These are phyloP conservation scores for Thielaviopsis euricoi DNA, from an alignment of 2,329 filamentous ascomycete species.

Conservation along the genomic window DNA sequence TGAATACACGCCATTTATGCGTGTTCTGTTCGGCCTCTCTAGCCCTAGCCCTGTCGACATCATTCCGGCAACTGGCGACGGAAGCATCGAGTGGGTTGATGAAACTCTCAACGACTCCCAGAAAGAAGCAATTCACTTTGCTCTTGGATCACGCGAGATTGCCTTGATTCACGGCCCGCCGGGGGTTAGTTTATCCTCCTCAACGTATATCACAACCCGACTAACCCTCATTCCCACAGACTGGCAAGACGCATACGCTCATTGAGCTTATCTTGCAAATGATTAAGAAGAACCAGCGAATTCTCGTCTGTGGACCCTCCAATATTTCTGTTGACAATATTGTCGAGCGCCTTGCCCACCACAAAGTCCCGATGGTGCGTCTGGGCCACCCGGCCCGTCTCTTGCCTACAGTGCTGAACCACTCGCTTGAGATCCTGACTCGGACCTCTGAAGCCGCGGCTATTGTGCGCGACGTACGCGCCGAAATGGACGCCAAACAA, in stretches of 20 bases:
- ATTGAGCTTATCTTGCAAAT: slow-evolving; percentile 93
- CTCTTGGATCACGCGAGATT: slow-evolving; percentile 63
- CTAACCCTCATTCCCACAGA: slow-evolving; percentile 28
- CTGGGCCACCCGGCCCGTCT: slow-evolving; percentile 86
- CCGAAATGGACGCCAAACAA: slow-evolving; percentile 87
- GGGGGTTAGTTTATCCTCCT: slow-evolving; percentile 42
- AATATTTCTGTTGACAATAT: slow-evolving; percentile 99
- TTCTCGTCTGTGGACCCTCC: slow-evolving; percentile 89
- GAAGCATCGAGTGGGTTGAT: slow-evolving; percentile 42
- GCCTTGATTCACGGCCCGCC: slow-evolving; percentile 89
- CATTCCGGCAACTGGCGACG: slow-evolving; percentile 14
- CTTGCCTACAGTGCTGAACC: slow-evolving; percentile 70
- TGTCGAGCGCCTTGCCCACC: slow-evolving; percentile 72
- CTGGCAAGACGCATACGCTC: slow-evolving; percentile 90
- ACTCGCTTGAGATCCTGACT: slow-evolving; percentile 82
- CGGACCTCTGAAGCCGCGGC: slow-evolving; percentile 77
- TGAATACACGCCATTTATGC: slow-evolving; percentile 42
- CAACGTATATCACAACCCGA: background rate
- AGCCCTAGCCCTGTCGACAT: slow-evolving; percentile 31
- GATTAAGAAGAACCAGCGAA: slow-evolving; percentile 51
- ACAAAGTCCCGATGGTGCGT: slow-evolving; percentile 73
- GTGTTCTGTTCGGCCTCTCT: slow-evolving; percentile 44
- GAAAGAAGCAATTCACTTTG: slow-evolving; percentile 61
- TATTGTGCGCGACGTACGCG: slow-evolving; percentile 77
- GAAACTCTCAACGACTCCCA: slow-evolving; percentile 47